Evolutionary conservation across 2,329 filamentous ascomycete genomes (phyloP).

Genomic region (Alternaria solani): DNA sequence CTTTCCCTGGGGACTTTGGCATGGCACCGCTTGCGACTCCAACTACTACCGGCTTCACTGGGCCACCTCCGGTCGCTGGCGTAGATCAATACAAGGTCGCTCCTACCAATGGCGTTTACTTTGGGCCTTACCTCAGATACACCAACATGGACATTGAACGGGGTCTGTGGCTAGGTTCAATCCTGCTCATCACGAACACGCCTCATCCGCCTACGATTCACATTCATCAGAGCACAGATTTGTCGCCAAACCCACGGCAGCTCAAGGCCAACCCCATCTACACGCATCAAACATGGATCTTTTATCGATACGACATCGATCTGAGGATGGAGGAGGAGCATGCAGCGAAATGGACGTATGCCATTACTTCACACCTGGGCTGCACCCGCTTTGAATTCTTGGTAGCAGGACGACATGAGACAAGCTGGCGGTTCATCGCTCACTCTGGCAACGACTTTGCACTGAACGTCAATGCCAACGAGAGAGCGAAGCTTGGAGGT

Average conservation of each 20-base stretch:
- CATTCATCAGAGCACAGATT: slow-evolving; percentile 85
- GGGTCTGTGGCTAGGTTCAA: slow-evolving; percentile 90
- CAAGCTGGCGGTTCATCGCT: slow-evolving; percentile 93
- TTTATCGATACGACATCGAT: slow-evolving; percentile 93
- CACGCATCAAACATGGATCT: slow-evolving; percentile 91
- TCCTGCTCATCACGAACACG: slow-evolving; percentile 89
- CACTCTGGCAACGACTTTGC: slow-evolving; percentile 98
- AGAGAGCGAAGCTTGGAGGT: slow-evolving; percentile 84
- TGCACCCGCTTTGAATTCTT: slow-evolving; percentile 99
- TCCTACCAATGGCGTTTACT: slow-evolving; percentile 96
- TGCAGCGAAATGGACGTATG: slow-evolving; percentile 93
- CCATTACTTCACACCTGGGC: slow-evolving; percentile 93
- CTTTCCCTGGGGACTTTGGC: slow-evolving; percentile 86
- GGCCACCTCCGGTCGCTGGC: slow-evolving; percentile 85
- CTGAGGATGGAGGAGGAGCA: slow-evolving; percentile 83
- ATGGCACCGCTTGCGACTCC: slow-evolving; percentile 77
- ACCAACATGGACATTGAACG: slow-evolving; percentile 96
- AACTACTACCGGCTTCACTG: slow-evolving; percentile 81
- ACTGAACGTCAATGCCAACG: slow-evolving; percentile 83
- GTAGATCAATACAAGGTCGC: slow-evolving; percentile 94
- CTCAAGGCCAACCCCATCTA: slow-evolving; percentile 82
- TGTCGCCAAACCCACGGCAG: slow-evolving; percentile 92
- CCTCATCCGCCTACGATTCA: slow-evolving; percentile 95
- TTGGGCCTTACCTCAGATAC: slow-evolving; percentile 94
- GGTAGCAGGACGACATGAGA: slow-evolving; percentile 88